Base-by-base conservation (phyloP, 2,329 filamentous ascomycete genomes). In the Sclerotinia trifoliorum region DNA sequence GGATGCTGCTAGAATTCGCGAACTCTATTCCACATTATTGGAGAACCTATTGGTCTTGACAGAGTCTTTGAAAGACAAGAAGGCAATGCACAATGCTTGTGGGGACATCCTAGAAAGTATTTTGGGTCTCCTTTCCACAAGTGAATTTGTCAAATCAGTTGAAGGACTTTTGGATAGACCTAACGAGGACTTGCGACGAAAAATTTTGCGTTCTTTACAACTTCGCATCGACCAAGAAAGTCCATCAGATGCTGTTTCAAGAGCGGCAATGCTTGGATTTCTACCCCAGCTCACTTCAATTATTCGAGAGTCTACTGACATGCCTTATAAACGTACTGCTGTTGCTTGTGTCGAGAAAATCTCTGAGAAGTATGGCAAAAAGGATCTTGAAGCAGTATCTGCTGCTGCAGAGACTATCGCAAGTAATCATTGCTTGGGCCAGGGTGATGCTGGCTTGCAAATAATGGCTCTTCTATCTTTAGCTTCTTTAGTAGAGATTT, bases 291-390 rank as follows among this genome's bases (percentile, higher is more conserved):
- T 97, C 70, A 92, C 91, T 24, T 84, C 85, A 26, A 91, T 96
- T 57, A 87, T 99, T 69, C 83, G 89, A 67, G 86, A 90, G 62
- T 90, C 91, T 8, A 82, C 85, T 44, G 89, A 95, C 72, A 85
- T 90, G 65, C 84, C 88, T 39, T 90, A 95, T 78, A 93, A 94
- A 80, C 90, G 93, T 74, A 93, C 92, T 15, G 92, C 94, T 1
- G 89, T 99, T 70, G 88, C 89, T 48, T 98, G 94, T 74, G 90
- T 98, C 56, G 94, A 97, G 80, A 92, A 92, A 78, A 96, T 99
- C 71, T 87, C 92, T 2, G 94, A 97, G 80, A 94, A 94, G 78
- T 98, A 97, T 78, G 96, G 95, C 73, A 96, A 95, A 82, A 96
- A 94, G 78, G 92, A 97, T 75, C 84, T 90, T 1, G 87, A 90